phyloP scores from a whole-genome alignment of 805 yeast species.

The Wickerhamomyces rabaulensis region DNA sequence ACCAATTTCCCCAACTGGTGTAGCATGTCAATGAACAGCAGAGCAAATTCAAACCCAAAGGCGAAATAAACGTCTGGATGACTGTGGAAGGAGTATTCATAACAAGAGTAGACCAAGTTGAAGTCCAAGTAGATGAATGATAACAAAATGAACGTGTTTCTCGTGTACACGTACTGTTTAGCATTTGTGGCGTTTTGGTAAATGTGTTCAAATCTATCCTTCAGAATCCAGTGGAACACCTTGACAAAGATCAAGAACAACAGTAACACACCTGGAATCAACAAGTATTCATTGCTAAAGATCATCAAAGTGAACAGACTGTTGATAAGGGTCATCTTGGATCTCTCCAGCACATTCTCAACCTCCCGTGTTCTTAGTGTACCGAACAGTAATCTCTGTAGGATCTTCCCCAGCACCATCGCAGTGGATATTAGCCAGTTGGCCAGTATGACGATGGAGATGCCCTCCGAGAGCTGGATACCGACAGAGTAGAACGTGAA shows the following conservation, averaged over 20 bases:
- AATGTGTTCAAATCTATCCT: slow-evolving; percentile 40
- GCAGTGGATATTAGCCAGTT: slow-evolving; percentile 39
- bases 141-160: slow-evolving; percentile 40
- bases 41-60: slow-evolving; percentile 73
- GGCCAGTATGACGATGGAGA: slow-evolving; percentile 34
- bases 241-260: slow-evolving; percentile 45
- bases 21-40: slow-evolving; percentile 51
- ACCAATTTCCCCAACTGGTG: slow-evolving; percentile 40
- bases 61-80: slow-evolving; percentile 55
- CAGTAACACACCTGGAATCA: slow-evolving; percentile 37
- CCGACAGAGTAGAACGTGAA: slow-evolving; percentile 41
- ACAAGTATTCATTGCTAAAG: slow-evolving; percentile 42
- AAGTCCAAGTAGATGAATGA: slow-evolving; percentile 47
- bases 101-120: slow-evolving; percentile 45
- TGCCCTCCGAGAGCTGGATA: slow-evolving; percentile 47
- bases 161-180: slow-evolving; percentile 28
- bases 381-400: slow-evolving; percentile 63
- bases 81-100: slow-evolving; percentile 33
- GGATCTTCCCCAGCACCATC: slow-evolving; percentile 37
- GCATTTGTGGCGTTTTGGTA: slow-evolving; percentile 38
- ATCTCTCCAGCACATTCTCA: slow-evolving; percentile 66
- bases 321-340: slow-evolving; percentile 60
- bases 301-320: slow-evolving; percentile 53
- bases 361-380: slow-evolving; percentile 67
- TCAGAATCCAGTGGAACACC: slow-evolving; percentile 71